Evolutionary conservation across 768 basidiomycete genomes (phyloP).

Genomic region (Rossbeevera mucosa): DNA sequence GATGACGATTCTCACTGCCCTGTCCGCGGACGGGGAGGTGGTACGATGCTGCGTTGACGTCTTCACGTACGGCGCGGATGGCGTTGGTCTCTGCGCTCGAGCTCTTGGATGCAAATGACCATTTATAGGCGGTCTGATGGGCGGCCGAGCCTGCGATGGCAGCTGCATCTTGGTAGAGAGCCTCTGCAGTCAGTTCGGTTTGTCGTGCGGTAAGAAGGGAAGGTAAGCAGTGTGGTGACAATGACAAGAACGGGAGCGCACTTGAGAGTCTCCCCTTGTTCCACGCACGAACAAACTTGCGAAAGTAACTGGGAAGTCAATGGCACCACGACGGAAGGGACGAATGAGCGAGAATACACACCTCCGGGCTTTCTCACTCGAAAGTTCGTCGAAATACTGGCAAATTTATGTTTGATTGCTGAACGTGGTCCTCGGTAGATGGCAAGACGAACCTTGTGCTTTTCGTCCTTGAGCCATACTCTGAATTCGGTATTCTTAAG

Average conservation of each 20-base stretch:
- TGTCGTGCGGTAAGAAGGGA: neutral
- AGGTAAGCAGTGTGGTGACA: neutral
- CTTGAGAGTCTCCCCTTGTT: conserved; percentile 72
- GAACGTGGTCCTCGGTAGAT: too few species aligned
- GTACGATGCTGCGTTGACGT: conserved; percentile 49
- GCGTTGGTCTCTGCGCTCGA: conserved; percentile 56
- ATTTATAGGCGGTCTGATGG: conserved; percentile 78
- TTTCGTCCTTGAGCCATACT: conserved; percentile 78
- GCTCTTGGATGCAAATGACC: conserved; percentile 73
- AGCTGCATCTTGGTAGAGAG: conserved; percentile 59
- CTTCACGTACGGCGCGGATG: conserved; percentile 53
- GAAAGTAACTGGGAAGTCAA: conserved; percentile 66
- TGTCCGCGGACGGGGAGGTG: conserved; percentile 4
- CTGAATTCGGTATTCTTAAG: conserved; percentile 84
- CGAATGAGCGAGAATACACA: conserved; percentile 39
- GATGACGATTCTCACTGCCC: neutral
- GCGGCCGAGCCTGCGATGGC: conserved; percentile 52
- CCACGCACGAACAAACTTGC: conserved; percentile 91
- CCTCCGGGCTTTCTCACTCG: conserved; percentile 77
- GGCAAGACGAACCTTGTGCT: conserved; percentile 44
- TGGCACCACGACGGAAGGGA: conserved; percentile 25
- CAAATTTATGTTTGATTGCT: neutral
- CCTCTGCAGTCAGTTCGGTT: conserved; percentile 32
- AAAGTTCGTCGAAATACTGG: conserved; percentile 80
- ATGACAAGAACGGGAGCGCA: conserved; percentile 22